Evolutionary conservation across 805 yeast species (phyloP).

Genomic region (Kazachstania taianensis): DNA sequence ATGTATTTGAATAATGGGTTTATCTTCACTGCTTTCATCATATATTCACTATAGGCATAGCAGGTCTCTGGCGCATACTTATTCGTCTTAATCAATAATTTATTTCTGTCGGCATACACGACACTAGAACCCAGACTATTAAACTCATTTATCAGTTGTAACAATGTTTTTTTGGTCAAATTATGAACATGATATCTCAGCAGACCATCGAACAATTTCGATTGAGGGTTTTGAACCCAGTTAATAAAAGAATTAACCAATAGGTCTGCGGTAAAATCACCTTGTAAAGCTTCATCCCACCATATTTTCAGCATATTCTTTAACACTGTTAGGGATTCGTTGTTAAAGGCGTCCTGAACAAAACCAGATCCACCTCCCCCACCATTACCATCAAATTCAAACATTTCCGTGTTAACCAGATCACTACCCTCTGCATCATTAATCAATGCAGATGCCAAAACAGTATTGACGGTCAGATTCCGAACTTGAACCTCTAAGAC

Average conservation of each 20-base stretch:
- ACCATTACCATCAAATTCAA: constrained; percentile 13
- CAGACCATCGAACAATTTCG: constrained; percentile 65
- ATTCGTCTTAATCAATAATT: constrained; percentile 59
- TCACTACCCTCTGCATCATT: constrained; percentile 86
- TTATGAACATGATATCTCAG: constrained; percentile 83
- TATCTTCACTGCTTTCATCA: constrained; percentile 65
- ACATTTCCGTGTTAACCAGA: constrained; percentile 41
- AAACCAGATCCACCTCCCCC: constrained; percentile 28
- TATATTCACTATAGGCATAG: constrained; percentile 81
- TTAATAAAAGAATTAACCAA: constrained; percentile 70
- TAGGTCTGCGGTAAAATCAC: constrained; percentile 64
- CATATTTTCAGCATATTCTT: constrained; percentile 70
- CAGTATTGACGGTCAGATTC: constrained; percentile 76
- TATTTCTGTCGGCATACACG: constrained; percentile 71
- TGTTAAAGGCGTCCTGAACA: constrained; percentile 76
- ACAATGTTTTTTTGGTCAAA: constrained; percentile 67
- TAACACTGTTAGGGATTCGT: constrained; percentile 59
- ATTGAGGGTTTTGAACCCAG: constrained; percentile 76
- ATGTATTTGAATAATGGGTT: constrained; percentile 75
- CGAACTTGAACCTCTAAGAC: constrained; percentile 68
- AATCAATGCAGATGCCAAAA: constrained; percentile 71
- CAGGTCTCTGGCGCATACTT: constrained; percentile 78
- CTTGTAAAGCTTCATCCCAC: constrained; percentile 84
- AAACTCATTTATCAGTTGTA: constrained; percentile 72
- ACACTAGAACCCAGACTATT: constrained; percentile 67